Percentiles rank a stretch among this genome's conserved stretches.
These are phyloP conservation scores for Monilinia polystroma DNA, from an alignment of 2,329 filamentous ascomycete genomes.

Conservation along the genomic window DNA sequence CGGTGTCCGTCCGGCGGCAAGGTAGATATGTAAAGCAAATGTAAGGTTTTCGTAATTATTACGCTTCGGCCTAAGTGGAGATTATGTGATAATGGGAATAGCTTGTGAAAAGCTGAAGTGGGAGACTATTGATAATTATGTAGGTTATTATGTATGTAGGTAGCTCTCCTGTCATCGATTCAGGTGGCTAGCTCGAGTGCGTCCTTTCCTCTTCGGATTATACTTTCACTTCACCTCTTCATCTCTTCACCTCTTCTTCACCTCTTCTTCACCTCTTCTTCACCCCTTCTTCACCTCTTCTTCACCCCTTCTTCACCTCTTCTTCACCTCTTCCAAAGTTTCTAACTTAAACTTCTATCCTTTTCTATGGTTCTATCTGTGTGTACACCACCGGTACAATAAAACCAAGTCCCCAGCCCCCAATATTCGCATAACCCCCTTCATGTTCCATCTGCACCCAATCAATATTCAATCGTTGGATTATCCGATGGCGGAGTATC, in stretches of 20 bases:
- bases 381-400: neutral
- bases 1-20: neutral
- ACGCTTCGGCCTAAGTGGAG: conserved; percentile 11
- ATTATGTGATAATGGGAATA: neutral
- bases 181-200: too few species aligned
- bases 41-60: conserved; percentile 5
- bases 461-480: conserved; percentile 15
- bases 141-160: too few species aligned
- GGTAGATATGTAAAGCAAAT: too few species aligned
- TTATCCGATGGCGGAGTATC: conserved; percentile 15
- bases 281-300: too few species aligned
- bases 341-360: neutral
- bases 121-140: too few species aligned
- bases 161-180: too few species aligned
- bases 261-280: neutral
- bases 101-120: too few species aligned
- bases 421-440: conserved; percentile 1
- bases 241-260: too few species aligned
- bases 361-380: neutral
- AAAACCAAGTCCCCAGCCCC: conserved; percentile 11
- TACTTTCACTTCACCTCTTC: neutral
- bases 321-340: neutral
- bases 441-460: neutral
- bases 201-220: neutral
- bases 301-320: too few species aligned